A percentile compares a stretch with the other conserved stretches of the same genome.
Evolutionary conservation across 2,329 filamentous ascomycete genomes (phyloP).

Genomic region (Metarhizium guizhouense): DNA sequence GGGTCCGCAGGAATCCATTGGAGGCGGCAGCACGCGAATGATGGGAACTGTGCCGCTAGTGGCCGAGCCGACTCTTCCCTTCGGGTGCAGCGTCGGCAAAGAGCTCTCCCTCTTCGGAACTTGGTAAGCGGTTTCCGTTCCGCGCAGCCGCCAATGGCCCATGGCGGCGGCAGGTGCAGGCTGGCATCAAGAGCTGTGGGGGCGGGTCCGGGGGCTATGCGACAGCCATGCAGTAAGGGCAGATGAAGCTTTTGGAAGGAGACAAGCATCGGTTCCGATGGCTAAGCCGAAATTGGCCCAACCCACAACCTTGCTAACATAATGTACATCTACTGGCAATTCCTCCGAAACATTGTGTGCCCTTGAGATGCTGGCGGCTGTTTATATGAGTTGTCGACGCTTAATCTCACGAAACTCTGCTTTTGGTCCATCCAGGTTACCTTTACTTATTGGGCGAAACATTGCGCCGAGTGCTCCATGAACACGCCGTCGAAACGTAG

Average conservation of each 20-base stretch:
- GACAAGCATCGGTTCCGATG: not conserved
- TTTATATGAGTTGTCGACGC: no score
- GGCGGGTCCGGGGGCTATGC: not conserved
- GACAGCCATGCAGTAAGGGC: not conserved
- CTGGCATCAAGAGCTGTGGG: not conserved
- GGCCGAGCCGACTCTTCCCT: constrained; percentile 4
- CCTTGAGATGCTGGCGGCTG: no score
- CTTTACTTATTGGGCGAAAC: no score
- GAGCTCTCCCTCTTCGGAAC: constrained; percentile 3
- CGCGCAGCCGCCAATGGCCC: not conserved
- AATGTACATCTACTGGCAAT: no score
- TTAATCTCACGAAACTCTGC: no score
- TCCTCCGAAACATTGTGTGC: no score
- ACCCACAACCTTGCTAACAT: no score
- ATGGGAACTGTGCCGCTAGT: not conserved
- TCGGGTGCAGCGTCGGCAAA: constrained; percentile 4
- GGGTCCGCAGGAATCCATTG: no score
- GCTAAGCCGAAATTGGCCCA: not conserved
- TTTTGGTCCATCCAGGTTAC: no score
- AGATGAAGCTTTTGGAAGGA: not conserved
- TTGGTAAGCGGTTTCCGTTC: constrained; percentile 1
- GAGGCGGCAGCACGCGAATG: not conserved
- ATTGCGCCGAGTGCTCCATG: not conserved
- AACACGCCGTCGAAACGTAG: no score
- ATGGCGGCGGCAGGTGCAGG: not conserved